Percentiles rank a stretch among this genome's conserved stretches.
Evolutionary conservation across 176 grass and related monocot species (phyloP).

Genomic region (Metroxylon sagu): DNA sequence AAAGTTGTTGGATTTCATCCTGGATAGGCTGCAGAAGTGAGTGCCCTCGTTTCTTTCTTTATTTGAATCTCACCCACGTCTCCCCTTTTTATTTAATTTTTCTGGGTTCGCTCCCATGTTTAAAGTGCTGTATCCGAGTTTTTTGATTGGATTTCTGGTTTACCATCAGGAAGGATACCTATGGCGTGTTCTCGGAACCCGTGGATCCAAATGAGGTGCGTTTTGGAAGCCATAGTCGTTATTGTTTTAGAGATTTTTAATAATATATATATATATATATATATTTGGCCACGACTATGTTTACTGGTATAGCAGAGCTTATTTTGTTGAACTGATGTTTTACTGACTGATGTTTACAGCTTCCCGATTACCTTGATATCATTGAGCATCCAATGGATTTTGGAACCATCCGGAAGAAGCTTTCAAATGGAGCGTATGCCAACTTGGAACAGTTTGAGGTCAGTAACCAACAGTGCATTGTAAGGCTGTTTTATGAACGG

Average conservation of each 20-base stretch:
- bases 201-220: conserved; percentile 85
- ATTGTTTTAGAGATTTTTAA: no score
- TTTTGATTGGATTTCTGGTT: conserved; percentile 30
- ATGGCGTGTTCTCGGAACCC: conserved; percentile 81
- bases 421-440: conserved; percentile 44
- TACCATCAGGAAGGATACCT: conserved; percentile 81
- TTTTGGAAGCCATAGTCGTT: background rate
- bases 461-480: background rate
- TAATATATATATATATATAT: no score
- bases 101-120: conserved; percentile 4
- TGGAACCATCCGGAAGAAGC: conserved; percentile 65
- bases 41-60: conserved; percentile 35
- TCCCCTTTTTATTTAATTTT: conserved; percentile 1
- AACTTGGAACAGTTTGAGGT: conserved; percentile 97
- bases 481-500: no score
- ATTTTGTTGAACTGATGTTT: background rate
- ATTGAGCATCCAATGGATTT: conserved; percentile 97
- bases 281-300: no score
- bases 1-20: conserved; percentile 92
- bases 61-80: background rate
- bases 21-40: conserved; percentile 97
- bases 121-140: background rate
- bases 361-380: conserved; percentile 92
- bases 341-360: conserved; percentile 27
- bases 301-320: no score